Conservation (phyloP, 257 asterid species). For the Gardenia jasminoides region DNA sequence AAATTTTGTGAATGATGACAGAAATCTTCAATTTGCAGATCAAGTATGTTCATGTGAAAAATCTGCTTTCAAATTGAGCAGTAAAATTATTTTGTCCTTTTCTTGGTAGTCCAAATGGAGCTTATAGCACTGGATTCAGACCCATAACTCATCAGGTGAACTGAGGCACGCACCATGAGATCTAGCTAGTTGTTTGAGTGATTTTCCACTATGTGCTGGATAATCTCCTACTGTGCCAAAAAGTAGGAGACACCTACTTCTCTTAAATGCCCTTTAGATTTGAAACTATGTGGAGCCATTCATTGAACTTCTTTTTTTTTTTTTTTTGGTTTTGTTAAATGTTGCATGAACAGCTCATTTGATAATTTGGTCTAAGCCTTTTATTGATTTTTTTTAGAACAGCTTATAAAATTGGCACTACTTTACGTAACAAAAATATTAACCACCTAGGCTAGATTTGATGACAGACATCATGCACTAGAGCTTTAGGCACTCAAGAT, state of each 20-base stretch:
- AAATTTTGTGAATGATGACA: too few species aligned
- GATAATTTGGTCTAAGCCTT: not conserved
- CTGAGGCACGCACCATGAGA: conserved; percentile 41
- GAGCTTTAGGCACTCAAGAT: too few species aligned
- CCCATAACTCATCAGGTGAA: conserved; percentile 99
- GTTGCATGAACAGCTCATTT: not conserved
- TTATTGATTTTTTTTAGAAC: not conserved
- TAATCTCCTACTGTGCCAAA: not conserved
- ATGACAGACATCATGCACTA: too few species aligned
- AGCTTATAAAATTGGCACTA: too few species aligned
- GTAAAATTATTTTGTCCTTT: conserved; percentile 18
- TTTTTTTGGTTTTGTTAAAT: too few species aligned
- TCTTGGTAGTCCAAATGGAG: conserved; percentile 86
- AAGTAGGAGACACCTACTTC: too few species aligned
- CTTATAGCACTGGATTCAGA: conserved; percentile 92
- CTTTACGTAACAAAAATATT: too few species aligned
- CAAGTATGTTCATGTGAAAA: conserved; percentile 9
- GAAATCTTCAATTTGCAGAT: not conserved
- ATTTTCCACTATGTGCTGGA: conserved; percentile 4
- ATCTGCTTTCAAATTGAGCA: conserved; percentile 1
- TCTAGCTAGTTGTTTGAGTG: conserved; percentile 8
- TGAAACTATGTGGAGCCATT: not conserved
- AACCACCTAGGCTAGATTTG: too few species aligned
- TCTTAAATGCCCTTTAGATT: not conserved
- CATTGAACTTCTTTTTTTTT: not conserved